These are phyloP conservation scores for Eucalyptus cladocalyx DNA, from an alignment of 345 rosid species.

Conservation along the genomic window DNA sequence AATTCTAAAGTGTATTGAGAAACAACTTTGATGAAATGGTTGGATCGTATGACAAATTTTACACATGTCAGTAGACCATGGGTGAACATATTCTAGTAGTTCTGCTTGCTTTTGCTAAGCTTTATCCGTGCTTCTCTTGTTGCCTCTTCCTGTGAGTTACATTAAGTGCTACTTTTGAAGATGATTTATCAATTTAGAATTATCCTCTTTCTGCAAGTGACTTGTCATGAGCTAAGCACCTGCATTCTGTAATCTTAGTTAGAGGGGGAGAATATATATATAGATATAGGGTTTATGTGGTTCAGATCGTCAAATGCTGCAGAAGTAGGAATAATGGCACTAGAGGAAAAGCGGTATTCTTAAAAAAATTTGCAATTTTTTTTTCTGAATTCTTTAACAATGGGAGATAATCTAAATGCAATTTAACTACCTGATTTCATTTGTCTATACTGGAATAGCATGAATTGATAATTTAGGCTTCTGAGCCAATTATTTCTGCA, in stretches of 20 bases:
- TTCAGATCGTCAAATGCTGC: neutral
- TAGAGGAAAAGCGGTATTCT: neutral
- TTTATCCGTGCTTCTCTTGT: neutral
- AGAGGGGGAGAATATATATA: neutral
- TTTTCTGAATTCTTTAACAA: neutral
- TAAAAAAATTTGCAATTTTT: neutral
- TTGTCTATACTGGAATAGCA: neutral
- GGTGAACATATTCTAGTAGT: neutral
- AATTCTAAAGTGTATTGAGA: no score
- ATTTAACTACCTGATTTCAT: neutral
- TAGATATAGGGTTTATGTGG: neutral
- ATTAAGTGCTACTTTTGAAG: neutral
- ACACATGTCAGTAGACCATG: neutral
- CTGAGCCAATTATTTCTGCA: neutral
- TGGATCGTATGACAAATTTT: neutral
- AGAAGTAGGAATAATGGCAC: neutral
- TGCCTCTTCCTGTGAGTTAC: neutral
- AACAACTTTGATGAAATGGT: neutral
- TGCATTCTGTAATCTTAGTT: neutral
- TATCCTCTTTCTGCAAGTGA: neutral
- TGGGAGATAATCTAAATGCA: neutral
- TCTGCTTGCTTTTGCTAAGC: neutral
- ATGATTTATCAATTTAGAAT: neutral
- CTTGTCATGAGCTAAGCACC: neutral
- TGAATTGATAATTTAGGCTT: neutral